Conservation (phyloP, 371 early-diverging fungal species). For the Zychaea mexicana region DNA sequence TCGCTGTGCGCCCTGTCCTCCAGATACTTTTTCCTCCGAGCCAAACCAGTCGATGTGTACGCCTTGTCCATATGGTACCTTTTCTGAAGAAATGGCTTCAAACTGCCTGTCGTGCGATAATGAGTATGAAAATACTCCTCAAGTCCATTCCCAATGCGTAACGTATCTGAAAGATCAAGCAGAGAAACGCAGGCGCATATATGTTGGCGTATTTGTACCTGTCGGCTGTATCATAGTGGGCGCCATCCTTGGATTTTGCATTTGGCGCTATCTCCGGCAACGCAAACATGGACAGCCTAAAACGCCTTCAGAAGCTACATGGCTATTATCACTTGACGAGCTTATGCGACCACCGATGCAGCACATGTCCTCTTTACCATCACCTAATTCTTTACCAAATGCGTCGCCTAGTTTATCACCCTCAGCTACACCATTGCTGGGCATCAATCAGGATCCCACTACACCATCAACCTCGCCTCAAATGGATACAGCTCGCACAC, state of each 20-base stretch:
- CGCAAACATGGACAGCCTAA: slow-evolving; percentile 17
- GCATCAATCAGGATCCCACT: not conserved
- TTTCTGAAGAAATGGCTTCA: slow-evolving; percentile 20
- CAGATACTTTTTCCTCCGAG: slow-evolving; percentile 22
- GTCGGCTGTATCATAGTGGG: slow-evolving; percentile 14
- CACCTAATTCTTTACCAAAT: not conserved
- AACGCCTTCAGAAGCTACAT: slow-evolving; percentile 21
- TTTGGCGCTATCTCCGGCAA: slow-evolving; percentile 4
- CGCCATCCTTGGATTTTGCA: not conserved
- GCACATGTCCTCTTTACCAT: slow-evolving; percentile 6
- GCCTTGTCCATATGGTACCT: slow-evolving; percentile 28
- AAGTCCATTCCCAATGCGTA: slow-evolving; percentile 13
- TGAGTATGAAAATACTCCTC: slow-evolving; percentile 1
- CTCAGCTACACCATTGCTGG: not conserved
- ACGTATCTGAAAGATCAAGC: slow-evolving; percentile 7
- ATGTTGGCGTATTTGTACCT: slow-evolving; percentile 34
- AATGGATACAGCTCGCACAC: not conserved
- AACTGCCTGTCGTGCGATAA: slow-evolving; percentile 26
- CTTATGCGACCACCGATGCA: slow-evolving; percentile 19
- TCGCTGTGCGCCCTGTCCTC: slow-evolving; percentile 38
- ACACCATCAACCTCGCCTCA: not conserved
- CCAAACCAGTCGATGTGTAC: slow-evolving; percentile 32
- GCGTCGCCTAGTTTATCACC: not conserved
- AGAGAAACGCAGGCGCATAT: slow-evolving; percentile 9
- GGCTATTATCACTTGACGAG: slow-evolving; percentile 46